These are phyloP conservation scores for Capsicum rhomboideum DNA, from an alignment of 257 asterid species.

Conservation along the genomic window DNA sequence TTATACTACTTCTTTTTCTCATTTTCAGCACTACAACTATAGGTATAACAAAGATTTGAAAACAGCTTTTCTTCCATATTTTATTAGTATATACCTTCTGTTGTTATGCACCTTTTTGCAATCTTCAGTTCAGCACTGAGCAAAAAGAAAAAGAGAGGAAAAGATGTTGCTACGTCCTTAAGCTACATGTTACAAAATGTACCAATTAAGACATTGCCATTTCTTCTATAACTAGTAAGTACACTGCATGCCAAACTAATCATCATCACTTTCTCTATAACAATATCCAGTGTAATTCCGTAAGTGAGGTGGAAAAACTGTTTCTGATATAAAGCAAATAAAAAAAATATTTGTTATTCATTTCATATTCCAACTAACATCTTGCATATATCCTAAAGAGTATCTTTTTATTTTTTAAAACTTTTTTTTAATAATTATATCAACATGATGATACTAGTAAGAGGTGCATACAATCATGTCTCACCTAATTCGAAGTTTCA, in stretches of 20 bases:
- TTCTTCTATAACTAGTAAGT: not conserved
- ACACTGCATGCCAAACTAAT: conserved; percentile 3
- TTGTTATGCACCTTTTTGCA: not conserved
- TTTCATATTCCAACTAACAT: not conserved
- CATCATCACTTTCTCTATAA: not conserved
- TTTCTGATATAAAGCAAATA: not conserved
- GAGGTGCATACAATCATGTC: not conserved
- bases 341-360: not conserved
- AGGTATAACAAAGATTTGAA: not conserved
- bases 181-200: not conserved
- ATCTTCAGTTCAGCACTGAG: not conserved
- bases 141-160: not conserved
- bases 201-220: not conserved
- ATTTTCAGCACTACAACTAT: not conserved
- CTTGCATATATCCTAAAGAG: not conserved
- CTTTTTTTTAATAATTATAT: no score
- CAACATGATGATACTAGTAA: not conserved
- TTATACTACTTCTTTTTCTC: not conserved
- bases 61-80: conserved; percentile 1
- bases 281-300: no score
- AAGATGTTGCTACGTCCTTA: not conserved
- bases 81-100: not conserved
- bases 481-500: not conserved
- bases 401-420: no score
- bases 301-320: no score